phyloP scores from a whole-genome alignment of 116 monocot genomes.

The Dioscorea cayenensis region DNA sequence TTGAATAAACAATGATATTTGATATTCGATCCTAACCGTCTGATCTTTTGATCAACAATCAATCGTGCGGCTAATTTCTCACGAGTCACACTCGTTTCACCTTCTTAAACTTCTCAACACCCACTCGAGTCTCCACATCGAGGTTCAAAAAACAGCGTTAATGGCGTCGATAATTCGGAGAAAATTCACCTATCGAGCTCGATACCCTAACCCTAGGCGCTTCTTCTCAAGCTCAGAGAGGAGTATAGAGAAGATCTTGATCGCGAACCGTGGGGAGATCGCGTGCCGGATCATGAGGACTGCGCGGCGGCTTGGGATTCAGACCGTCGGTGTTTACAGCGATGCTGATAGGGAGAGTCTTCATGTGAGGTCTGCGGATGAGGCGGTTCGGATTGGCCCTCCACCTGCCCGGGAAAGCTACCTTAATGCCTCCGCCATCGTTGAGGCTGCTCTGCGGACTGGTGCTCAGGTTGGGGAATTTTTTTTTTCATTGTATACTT shows the following conservation, averaged over 20 bases:
- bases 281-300: constrained; percentile 87
- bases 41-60: too few relatives aligned
- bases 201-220: background rate
- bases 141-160: constrained; percentile 10
- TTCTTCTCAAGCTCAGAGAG: constrained; percentile 1
- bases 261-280: constrained; percentile 98
- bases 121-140: too few relatives aligned
- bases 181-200: constrained; percentile 2
- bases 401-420: constrained; percentile 79
- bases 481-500: background rate
- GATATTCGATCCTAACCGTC: too few relatives aligned
- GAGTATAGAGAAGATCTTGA: constrained; percentile 83
- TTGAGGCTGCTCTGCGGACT: constrained; percentile 75
- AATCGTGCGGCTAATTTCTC: too few relatives aligned
- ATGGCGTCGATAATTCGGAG: constrained; percentile 29
- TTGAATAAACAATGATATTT: too few relatives aligned
- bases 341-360: constrained; percentile 75
- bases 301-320: constrained; percentile 69
- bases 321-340: constrained; percentile 91
- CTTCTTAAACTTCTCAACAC: too few relatives aligned
- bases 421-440: constrained; percentile 64
- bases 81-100: too few relatives aligned
- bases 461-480: constrained; percentile 66
- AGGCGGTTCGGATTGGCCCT: constrained; percentile 87
- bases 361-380: constrained; percentile 73